Percentiles rank a stretch among this genome's conserved stretches.
phyloP scores from a whole-genome alignment of 2,329 filamentous ascomycete genomes.

The Myriosclerotinia scirpicola region DNA sequence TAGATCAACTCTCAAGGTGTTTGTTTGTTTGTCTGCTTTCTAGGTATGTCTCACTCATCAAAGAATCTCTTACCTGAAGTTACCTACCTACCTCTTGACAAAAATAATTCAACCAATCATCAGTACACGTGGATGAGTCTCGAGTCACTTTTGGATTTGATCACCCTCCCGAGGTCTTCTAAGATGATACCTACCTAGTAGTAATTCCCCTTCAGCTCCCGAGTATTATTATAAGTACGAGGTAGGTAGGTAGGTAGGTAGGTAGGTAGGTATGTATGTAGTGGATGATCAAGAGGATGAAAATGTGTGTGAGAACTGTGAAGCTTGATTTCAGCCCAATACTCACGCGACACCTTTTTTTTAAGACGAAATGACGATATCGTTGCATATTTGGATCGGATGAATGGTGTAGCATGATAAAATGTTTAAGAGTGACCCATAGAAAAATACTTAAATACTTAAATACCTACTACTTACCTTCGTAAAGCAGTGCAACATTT shows the following conservation, averaged over 20 bases:
- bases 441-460: background rate
- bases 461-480: too few species aligned
- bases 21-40: background rate
- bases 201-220: too few species aligned
- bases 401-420: background rate
- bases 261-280: too few species aligned
- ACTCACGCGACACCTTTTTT: slow-evolving; percentile 20
- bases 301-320: too few species aligned
- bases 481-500: background rate
- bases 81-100: too few species aligned
- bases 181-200: too few species aligned
- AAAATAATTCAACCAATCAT: slow-evolving; percentile 52
- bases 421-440: background rate
- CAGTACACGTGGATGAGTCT: slow-evolving; percentile 66
- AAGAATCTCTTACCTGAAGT: too few species aligned
- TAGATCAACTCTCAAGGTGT: slow-evolving; percentile 16
- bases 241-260: too few species aligned
- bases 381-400: background rate
- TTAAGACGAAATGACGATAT: slow-evolving; percentile 1
- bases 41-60: background rate
- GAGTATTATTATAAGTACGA: too few species aligned
- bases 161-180: slow-evolving; percentile 48
- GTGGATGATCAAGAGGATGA: slow-evolving; percentile 1
- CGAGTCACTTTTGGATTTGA: slow-evolving; percentile 56
- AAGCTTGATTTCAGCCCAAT: slow-evolving; percentile 5